phyloP scores from a whole-genome alignment of 345 rosid species.

The Acer saccharum region DNA sequence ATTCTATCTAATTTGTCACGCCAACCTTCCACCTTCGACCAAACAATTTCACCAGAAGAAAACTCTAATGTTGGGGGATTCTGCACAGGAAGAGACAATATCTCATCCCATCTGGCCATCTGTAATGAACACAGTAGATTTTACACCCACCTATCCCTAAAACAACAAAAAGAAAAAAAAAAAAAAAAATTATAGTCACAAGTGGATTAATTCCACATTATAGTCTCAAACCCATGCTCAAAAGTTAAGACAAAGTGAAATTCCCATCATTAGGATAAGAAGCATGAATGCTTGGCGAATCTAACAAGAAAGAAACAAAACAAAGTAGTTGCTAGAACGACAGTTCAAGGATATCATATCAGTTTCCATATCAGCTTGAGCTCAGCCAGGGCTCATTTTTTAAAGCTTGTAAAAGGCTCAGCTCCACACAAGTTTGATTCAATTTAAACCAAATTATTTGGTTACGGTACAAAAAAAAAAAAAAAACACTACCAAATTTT shows the following conservation, averaged over 20 bases:
- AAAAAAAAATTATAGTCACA: not conserved
- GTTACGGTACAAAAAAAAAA: not conserved
- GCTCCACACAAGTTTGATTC: not conserved
- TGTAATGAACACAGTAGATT: constrained; percentile 17
- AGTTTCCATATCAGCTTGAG: not conserved
- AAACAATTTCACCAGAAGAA: constrained; percentile 71
- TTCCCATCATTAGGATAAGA: not conserved
- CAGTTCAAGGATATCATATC: not conserved
- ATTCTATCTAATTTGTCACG: constrained; percentile 87
- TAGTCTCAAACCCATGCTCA: not conserved
- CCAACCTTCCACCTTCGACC: constrained; percentile 98
- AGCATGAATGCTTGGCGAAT: not conserved
- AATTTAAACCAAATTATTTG: not conserved
- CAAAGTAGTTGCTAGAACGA: not conserved
- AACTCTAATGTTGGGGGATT: constrained; percentile 81
- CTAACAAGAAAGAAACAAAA: not conserved
- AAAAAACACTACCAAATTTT: not conserved
- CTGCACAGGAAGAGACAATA: constrained; percentile 88
- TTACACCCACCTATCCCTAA: not conserved
- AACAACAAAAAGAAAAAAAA: not conserved
- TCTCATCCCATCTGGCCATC: constrained; percentile 99
- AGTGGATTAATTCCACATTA: not conserved
- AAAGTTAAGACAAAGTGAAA: not conserved
- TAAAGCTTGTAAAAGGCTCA: not conserved
- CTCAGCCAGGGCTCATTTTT: not conserved